Evolutionary conservation across 768 basidiomycete species (phyloP).

Genomic region (Peribolospora baueri): DNA sequence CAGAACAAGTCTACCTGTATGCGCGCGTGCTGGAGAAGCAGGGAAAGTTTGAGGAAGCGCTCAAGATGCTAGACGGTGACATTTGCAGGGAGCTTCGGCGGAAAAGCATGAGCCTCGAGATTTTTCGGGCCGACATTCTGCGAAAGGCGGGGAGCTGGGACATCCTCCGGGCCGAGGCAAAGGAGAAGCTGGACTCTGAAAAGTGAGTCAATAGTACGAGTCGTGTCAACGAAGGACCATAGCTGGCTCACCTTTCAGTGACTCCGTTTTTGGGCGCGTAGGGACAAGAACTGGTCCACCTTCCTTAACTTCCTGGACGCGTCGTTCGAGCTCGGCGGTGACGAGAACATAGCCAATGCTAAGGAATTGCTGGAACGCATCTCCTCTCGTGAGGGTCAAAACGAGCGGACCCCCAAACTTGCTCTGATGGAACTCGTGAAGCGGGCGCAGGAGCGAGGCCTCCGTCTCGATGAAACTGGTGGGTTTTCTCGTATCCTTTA

Average conservation of each 20-base stretch:
- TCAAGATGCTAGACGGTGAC: background rate
- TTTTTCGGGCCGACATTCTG: slow-evolving; percentile 5
- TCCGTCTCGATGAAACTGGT: background rate
- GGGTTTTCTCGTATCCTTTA: background rate
- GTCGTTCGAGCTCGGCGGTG: slow-evolving; percentile 4
- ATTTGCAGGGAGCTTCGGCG: background rate
- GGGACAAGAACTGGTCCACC: slow-evolving; percentile 16
- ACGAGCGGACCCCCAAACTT: slow-evolving; percentile 48
- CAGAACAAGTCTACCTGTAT: background rate
- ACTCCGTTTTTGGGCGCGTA: background rate
- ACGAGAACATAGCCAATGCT: background rate
- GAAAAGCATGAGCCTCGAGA: background rate
- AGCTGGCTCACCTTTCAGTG: background rate
- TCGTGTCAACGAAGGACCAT: no score
- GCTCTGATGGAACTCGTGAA: slow-evolving; percentile 54
- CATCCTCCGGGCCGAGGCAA: background rate
- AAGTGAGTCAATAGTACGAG: slow-evolving; percentile 1
- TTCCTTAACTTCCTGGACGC: slow-evolving; percentile 9
- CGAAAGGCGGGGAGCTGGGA: background rate
- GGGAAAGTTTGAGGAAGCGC: background rate
- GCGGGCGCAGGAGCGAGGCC: slow-evolving; percentile 22
- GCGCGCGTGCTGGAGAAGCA: background rate
- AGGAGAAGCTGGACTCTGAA: background rate
- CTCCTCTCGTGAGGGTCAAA: slow-evolving; percentile 23
- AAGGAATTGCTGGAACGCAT: slow-evolving; percentile 2